These are phyloP conservation scores for Codiaeum variegatum DNA, from an alignment of 441 rosid genomes.

Conservation along the genomic window DNA sequence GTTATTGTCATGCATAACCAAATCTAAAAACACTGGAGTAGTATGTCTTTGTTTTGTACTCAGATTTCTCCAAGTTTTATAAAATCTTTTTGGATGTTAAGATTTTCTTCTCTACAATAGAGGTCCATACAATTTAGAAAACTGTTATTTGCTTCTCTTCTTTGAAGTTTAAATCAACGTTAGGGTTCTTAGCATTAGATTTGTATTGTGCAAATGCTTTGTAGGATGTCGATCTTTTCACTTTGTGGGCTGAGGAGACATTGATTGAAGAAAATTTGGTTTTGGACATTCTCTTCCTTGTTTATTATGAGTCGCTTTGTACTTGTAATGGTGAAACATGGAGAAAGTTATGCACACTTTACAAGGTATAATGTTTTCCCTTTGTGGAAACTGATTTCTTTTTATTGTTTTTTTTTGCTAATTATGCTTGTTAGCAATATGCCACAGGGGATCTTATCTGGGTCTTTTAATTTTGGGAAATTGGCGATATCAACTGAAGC, in stretches of 20 bases:
- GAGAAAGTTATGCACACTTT: slow-evolving; percentile 63
- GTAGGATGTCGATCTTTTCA: slow-evolving; percentile 80
- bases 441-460: slow-evolving; percentile 65
- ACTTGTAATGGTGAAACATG: slow-evolving; percentile 76
- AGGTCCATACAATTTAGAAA: neutral
- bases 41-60: neutral
- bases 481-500: slow-evolving; percentile 79
- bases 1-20: too few species aligned
- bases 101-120: neutral
- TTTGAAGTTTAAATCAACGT: neutral
- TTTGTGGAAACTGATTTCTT: slow-evolving; percentile 19
- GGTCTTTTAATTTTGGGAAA: slow-evolving; percentile 62
- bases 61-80: neutral
- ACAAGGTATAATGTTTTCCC: slow-evolving; percentile 59
- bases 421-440: slow-evolving; percentile 28
- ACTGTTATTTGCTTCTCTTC: neutral
- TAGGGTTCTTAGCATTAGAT: slow-evolving; percentile 1
- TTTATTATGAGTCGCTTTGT: slow-evolving; percentile 80
- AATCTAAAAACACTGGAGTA: neutral
- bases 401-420: slow-evolving; percentile 12
- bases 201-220: slow-evolving; percentile 19
- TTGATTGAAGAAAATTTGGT: slow-evolving; percentile 77
- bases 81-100: neutral
- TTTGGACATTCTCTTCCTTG: slow-evolving; percentile 78
- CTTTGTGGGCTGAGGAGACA: slow-evolving; percentile 96